A percentile compares a stretch with the other conserved stretches of the same genome.
Evolutionary conservation across 768 basidiomycete species (phyloP).

Genomic region (Mycena albidolilacea): DNA sequence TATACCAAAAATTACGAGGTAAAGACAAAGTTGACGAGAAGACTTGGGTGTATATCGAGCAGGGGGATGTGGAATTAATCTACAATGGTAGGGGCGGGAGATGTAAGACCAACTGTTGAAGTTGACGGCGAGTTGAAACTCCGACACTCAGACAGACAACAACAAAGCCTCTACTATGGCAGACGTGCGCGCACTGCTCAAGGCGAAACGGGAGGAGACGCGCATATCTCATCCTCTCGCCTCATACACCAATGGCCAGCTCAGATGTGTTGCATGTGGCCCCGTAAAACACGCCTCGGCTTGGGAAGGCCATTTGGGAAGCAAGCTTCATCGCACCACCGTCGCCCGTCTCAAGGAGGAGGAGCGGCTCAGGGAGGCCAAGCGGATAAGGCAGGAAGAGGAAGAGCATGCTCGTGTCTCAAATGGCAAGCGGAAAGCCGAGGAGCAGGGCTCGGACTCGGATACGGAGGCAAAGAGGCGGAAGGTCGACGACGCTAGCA

Average conservation of each 20-base stretch:
- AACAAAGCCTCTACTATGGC: conserved; percentile 61
- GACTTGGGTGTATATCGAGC: no score
- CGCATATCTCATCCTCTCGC: conserved; percentile 83
- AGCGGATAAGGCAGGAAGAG: conserved; percentile 52
- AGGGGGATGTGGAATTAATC: no score
- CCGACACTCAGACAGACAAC: background rate
- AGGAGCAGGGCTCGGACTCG: conserved; percentile 51
- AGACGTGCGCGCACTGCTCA: conserved; percentile 86
- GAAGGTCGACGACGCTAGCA: conserved; percentile 42
- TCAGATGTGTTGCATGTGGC: conserved; percentile 79
- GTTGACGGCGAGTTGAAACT: background rate
- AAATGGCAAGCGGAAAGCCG: conserved; percentile 55
- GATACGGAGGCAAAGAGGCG: conserved; percentile 49
- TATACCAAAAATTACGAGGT: background rate
- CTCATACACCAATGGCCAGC: conserved; percentile 76
- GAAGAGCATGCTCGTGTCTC: conserved; percentile 49
- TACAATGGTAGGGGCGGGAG: no score
- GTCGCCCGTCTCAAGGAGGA: conserved; percentile 72
- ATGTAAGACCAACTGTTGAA: no score
- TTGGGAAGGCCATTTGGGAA: conserved; percentile 91
- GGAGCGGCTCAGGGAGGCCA: conserved; percentile 58
- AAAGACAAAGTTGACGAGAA: no score
- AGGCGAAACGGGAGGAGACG: conserved; percentile 85
- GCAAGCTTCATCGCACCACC: conserved; percentile 82
- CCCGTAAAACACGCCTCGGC: conserved; percentile 83